Conservation (phyloP, 2,329 filamentous ascomycete genomes). For the Dactylella cylindrospora region DNA sequence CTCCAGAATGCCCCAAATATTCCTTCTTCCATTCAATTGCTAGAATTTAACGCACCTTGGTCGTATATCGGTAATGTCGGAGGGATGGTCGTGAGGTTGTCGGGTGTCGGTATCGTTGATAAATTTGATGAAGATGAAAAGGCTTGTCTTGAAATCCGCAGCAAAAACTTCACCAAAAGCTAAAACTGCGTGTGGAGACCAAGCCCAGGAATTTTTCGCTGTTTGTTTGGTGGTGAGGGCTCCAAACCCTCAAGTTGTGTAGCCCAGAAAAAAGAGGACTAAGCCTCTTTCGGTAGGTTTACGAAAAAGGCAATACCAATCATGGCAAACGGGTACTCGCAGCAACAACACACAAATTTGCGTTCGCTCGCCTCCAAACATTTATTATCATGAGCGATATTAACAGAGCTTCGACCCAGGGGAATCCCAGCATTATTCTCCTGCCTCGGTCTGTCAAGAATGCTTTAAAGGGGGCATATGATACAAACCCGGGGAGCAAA, state of each 20-base stretch:
- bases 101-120: conserved; percentile 29
- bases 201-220: too few species aligned
- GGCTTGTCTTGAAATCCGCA: conserved; percentile 7
- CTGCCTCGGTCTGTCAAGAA: too few species aligned
- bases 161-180: conserved; percentile 10
- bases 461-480: too few species aligned
- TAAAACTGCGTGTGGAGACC: conserved; percentile 16
- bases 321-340: conserved; percentile 3
- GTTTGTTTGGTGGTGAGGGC: conserved; percentile 37
- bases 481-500: too few species aligned
- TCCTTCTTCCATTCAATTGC: conserved; percentile 11
- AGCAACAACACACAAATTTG: conserved; percentile 24
- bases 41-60: conserved; percentile 35
- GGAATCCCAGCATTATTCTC: too few species aligned
- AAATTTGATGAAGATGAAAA: conserved; percentile 10
- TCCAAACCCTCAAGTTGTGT: conserved; percentile 33
- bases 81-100: conserved; percentile 15
- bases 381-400: too few species aligned
- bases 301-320: neutral
- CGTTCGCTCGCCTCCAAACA: neutral
- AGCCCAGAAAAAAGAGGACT: too few species aligned
- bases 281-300: neutral
- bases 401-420: too few species aligned
- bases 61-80: conserved; percentile 34
- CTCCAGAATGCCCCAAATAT: neutral